Conservation (phyloP, 441 rosid genomes). For the Syzygium syzygioides region DNA sequence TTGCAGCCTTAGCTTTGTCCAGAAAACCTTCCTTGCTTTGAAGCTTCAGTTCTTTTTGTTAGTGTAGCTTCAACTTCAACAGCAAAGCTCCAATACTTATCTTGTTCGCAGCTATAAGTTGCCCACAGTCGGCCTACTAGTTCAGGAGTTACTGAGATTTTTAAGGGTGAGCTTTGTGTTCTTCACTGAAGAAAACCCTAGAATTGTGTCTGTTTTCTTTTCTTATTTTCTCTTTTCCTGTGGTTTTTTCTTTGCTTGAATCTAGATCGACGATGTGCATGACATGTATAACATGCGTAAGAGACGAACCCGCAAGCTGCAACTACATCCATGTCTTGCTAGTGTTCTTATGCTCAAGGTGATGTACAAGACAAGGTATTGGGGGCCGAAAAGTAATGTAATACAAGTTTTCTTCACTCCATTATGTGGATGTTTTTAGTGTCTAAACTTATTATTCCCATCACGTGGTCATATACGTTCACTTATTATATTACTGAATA, state of each 20-base stretch:
- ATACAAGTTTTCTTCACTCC: not conserved
- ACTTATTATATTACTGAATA: not conserved
- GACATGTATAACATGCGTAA: not conserved
- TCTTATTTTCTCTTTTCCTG: not conserved
- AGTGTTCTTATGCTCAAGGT: not conserved
- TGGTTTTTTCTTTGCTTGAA: not conserved
- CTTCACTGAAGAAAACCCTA: not conserved
- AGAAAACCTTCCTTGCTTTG: not conserved
- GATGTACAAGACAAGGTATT: not conserved
- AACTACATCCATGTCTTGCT: not conserved
- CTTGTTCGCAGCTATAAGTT: not conserved
- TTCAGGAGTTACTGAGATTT: not conserved
- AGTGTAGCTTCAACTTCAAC: not conserved
- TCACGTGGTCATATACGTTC: not conserved
- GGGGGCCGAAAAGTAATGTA: not conserved
- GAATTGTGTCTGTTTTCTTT: not conserved
- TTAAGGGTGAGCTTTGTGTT: not conserved
- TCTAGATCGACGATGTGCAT: not conserved
- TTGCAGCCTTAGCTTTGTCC: not conserved
- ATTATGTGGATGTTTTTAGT: not conserved
- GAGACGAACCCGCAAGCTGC: not conserved
- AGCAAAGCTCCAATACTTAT: not conserved
- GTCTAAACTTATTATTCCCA: not conserved
- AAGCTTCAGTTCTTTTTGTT: not conserved
- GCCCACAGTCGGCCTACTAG: not conserved